These are phyloP conservation scores for Penicillium hesseltinei DNA, from an alignment of 2,329 filamentous ascomycete species.

Conservation along the genomic window DNA sequence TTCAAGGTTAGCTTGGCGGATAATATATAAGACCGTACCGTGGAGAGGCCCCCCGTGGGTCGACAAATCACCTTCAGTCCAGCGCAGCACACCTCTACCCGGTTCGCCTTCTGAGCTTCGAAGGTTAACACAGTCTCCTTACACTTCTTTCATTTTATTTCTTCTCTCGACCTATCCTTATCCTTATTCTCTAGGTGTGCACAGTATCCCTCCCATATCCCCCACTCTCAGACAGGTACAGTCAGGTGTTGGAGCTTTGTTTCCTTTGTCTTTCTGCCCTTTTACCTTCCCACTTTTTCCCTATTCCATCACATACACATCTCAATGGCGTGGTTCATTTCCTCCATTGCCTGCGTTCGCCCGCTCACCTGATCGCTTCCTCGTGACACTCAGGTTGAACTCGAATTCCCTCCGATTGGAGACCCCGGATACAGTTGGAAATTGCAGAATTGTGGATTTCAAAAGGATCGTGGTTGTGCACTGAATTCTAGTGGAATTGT, in stretches of 20 bases:
- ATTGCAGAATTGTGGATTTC: not conserved
- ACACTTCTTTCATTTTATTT: not conserved
- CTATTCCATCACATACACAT: not conserved
- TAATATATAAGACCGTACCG: conserved; percentile 10
- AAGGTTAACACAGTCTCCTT: not conserved
- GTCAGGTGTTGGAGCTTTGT: conserved; percentile 11
- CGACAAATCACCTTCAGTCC: conserved; percentile 23
- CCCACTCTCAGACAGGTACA: conserved; percentile 18
- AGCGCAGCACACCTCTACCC: conserved; percentile 18
- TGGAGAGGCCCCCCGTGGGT: conserved; percentile 11
- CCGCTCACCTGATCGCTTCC: conserved; percentile 25
- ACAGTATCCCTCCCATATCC: conserved; percentile 1
- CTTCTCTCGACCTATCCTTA: not conserved
- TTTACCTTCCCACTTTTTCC: not conserved
- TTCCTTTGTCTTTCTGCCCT: conserved; percentile 3
- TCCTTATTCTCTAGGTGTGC: not conserved
- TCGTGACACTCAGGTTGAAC: conserved; percentile 19
- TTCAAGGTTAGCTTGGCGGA: not conserved
- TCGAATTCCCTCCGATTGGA: conserved; percentile 1
- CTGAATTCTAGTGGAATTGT: not conserved
- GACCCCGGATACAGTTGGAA: not conserved
- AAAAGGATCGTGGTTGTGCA: not conserved
- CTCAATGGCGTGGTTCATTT: conserved; percentile 18
- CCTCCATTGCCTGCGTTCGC: conserved; percentile 17
- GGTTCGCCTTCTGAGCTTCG: conserved; percentile 3